Evolutionary conservation across 148 eudicot genomes (phyloP).

Genomic region (Rhododendron kiyosumense): DNA sequence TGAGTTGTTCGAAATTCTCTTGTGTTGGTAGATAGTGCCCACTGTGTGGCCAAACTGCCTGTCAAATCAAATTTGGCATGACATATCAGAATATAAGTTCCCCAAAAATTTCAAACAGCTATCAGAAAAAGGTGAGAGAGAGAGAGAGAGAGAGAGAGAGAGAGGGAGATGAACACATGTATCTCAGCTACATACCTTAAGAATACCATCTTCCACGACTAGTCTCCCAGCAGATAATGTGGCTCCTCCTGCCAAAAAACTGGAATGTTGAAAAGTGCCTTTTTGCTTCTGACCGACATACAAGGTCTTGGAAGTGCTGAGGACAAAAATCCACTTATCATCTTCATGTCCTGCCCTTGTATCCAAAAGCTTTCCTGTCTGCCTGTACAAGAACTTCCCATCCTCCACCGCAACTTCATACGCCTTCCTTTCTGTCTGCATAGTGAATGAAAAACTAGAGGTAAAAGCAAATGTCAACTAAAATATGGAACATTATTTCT

Average conservation of each 20-base stretch:
- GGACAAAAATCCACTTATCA: slow-evolving; percentile 39
- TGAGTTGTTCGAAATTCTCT: slow-evolving; percentile 75
- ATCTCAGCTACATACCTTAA: slow-evolving; percentile 13
- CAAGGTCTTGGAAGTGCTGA: slow-evolving; percentile 31
- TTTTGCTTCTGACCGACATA: slow-evolving; percentile 29
- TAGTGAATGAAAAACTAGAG: neutral
- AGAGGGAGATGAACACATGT: neutral
- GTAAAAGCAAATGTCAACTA: neutral
- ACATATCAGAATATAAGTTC: neutral
- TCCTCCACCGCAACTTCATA: slow-evolving; percentile 30
- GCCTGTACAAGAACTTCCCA: slow-evolving; percentile 30
- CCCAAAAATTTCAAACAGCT: neutral
- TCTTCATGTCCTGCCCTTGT: slow-evolving; percentile 22
- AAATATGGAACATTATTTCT: neutral
- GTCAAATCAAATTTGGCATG: neutral
- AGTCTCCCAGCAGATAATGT: slow-evolving; percentile 40
- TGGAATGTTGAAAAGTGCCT: slow-evolving; percentile 40
- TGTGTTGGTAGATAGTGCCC: slow-evolving; percentile 90
- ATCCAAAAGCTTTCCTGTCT: slow-evolving; percentile 22
- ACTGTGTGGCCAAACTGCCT: slow-evolving; percentile 65
- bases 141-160: too few species aligned
- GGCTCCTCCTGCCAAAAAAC: slow-evolving; percentile 45
- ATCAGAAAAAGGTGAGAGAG: neutral
- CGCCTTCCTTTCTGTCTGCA: slow-evolving; percentile 31
- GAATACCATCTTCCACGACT: slow-evolving; percentile 27